Conservation (phyloP, 1,139 yeast species). For the Suhomyces ambrosiae region DNA sequence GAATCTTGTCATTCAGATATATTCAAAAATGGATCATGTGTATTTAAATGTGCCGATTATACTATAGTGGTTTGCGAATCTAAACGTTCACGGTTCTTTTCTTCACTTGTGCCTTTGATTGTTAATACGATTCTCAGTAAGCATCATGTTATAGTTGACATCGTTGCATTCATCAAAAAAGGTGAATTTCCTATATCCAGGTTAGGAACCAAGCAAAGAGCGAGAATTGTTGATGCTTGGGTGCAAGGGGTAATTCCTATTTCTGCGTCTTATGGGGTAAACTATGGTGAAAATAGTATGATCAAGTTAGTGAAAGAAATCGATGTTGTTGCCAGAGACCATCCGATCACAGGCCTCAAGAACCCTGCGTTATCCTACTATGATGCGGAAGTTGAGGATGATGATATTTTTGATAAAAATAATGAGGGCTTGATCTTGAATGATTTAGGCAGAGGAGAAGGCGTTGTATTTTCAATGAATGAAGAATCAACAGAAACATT, state of each 20-base stretch:
- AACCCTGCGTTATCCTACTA: constrained; percentile 50
- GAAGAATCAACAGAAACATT: not conserved
- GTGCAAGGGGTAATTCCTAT: constrained; percentile 51
- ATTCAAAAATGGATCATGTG: constrained; percentile 60
- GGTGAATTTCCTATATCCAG: constrained; percentile 70
- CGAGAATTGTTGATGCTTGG: constrained; percentile 62
- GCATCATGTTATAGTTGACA: constrained; percentile 84
- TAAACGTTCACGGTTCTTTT: constrained; percentile 50
- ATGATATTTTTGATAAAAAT: constrained; percentile 35
- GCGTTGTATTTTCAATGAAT: constrained; percentile 12
- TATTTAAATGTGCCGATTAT: constrained; percentile 83
- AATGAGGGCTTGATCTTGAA: constrained; percentile 35
- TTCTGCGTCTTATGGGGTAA: constrained; percentile 51
- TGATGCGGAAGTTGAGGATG: constrained; percentile 32
- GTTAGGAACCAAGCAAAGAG: constrained; percentile 76
- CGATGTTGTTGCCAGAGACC: constrained; percentile 43
- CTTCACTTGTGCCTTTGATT: constrained; percentile 81
- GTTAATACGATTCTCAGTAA: constrained; percentile 77
- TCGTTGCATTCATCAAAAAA: constrained; percentile 74
- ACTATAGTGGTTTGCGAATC: constrained; percentile 80
- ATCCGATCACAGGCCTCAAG: constrained; percentile 46
- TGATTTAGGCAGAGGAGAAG: constrained; percentile 11
- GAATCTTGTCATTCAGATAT: constrained; percentile 66
- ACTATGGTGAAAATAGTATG: constrained; percentile 67
- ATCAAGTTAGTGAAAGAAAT: constrained; percentile 56